Percentiles rank a stretch among this genome's conserved stretches.
These are phyloP conservation scores for Phaeosphaeriaceae sp. DNA, from an alignment of 2,329 filamentous ascomycete genomes.

Conservation along the genomic window DNA sequence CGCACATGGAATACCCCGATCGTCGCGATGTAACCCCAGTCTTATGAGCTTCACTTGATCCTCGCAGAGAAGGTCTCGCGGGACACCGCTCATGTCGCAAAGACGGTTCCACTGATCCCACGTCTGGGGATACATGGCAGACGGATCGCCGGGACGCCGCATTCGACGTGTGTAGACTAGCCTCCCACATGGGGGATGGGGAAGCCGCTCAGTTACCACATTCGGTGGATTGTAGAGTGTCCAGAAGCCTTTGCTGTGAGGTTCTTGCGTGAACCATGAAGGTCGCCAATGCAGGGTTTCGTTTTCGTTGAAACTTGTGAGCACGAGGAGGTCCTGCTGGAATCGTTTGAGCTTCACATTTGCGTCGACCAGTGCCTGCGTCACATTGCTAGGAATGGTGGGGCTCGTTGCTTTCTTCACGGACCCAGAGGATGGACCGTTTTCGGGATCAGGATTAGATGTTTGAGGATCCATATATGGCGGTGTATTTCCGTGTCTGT, in stretches of 20 bases:
- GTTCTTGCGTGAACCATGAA: constrained; percentile 27
- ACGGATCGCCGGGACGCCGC: constrained; percentile 18
- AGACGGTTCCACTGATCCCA: constrained; percentile 30
- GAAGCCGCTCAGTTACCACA: constrained; percentile 33
- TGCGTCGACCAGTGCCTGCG: constrained; percentile 19
- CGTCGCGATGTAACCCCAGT: constrained; percentile 15
- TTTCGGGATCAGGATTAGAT: too few species aligned
- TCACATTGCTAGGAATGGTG: constrained; percentile 10
- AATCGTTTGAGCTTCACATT: constrained; percentile 22
- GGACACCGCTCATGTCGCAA: constrained; percentile 30
- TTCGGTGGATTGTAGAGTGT: constrained; percentile 39
- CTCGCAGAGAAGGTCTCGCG: constrained; percentile 30
- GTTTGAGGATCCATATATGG: too few species aligned
- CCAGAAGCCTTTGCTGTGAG: constrained; percentile 19
- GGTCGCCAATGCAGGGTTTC: constrained; percentile 37
- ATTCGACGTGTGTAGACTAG: constrained; percentile 31
- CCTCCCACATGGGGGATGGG: not conserved
- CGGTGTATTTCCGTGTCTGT: too few species aligned
- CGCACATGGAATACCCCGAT: constrained; percentile 6
- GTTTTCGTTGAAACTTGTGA: constrained; percentile 36
- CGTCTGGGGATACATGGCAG: constrained; percentile 26
- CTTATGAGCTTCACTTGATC: constrained; percentile 27
- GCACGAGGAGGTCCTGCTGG: constrained; percentile 36
- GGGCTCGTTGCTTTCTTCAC: not conserved
- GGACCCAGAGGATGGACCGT: too few species aligned